These are phyloP conservation scores for Coemansia sp. DNA, from an alignment of 192 early-diverging fungal genomes.

Conservation along the genomic window DNA sequence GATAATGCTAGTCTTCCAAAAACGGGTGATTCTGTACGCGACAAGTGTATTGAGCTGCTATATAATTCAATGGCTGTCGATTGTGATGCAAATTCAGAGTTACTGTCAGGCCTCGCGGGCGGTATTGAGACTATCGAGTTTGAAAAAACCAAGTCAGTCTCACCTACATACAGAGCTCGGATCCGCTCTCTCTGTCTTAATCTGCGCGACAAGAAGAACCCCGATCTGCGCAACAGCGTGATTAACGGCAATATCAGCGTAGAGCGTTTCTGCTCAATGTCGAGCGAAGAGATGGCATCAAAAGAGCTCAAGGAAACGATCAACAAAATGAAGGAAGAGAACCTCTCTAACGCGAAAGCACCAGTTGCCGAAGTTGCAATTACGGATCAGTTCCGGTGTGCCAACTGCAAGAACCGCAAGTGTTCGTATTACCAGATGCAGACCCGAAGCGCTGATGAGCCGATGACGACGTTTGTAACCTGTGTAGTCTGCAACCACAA, in stretches of 20 bases:
- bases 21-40: slow-evolving; percentile 64
- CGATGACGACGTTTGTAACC: slow-evolving; percentile 98
- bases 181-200: slow-evolving; percentile 78
- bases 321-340: slow-evolving; percentile 66
- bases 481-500: slow-evolving; percentile 80
- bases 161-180: slow-evolving; percentile 66
- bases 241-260: slow-evolving; percentile 65
- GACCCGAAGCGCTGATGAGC: slow-evolving; percentile 96
- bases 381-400: slow-evolving; percentile 93
- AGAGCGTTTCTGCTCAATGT: slow-evolving; percentile 73
- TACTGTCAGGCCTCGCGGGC: slow-evolving; percentile 54
- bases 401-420: slow-evolving; percentile 85
- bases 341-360: slow-evolving; percentile 73
- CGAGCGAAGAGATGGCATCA: slow-evolving; percentile 89
- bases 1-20: slow-evolving; percentile 36
- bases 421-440: slow-evolving; percentile 95
- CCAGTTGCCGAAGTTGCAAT: slow-evolving; percentile 72
- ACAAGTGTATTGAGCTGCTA: slow-evolving; percentile 78
- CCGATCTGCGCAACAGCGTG: slow-evolving; percentile 65
- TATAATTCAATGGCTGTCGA: slow-evolving; percentile 69
- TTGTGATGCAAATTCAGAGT: slow-evolving; percentile 50
- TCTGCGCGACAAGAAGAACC: slow-evolving; percentile 75
- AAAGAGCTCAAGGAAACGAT: slow-evolving; percentile 74
- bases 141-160: slow-evolving; percentile 52
- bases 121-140: slow-evolving; percentile 65